Evolutionary conservation across 2,329 filamentous ascomycete species (phyloP), one percentile per base, ranked within the genome.

Genomic region (Diaporthe humulicola): DNA sequence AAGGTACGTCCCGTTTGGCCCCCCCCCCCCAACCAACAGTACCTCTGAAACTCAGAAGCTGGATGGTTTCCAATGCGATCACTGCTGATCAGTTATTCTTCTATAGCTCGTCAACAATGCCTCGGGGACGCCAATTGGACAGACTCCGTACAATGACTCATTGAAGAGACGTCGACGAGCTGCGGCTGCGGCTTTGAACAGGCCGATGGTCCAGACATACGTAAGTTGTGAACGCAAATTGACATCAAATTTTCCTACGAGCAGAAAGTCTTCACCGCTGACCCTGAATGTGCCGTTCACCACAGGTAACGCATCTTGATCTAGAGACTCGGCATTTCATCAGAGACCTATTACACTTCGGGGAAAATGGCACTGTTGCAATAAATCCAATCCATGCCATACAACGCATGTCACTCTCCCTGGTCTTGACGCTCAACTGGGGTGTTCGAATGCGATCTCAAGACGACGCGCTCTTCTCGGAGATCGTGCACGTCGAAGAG

Each of bases 391-490:
- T 60, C 0, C 50, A 71, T 91, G 91, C 0, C 91, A 93, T 90
- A 90, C 91, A 0, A 22, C 50, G 56, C 22, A 45, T 71, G 40
- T 54, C 69, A 36, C 69, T 71, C 19, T 57, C 42, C n/a, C 84
- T 93, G 4, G 88, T 90, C 0, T 81, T 93, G 36, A 93, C 91
- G 0, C 83, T 93, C 22, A 93, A 93, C 79, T 93, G 91, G 90
- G 92, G 92, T 0, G 52, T 71, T 2, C 69, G 38, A 14, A 70
- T 56, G 45, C 66, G 38, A n/a, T 71, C 48, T 4, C 69, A 71
- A 40, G 56, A 57, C 9, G 87, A 91, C 71, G 84, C 87, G 9
- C 82, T 92, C n/a, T 91, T 93, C 76, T 83, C 87, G 25, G 90
- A 92, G 79, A 92, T 92, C 74, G 91, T 88, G 1, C 86, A 92